These are phyloP conservation scores for Pseudogymnoascus sp. DNA, from an alignment of 2,329 filamentous ascomycete genomes.

Conservation along the genomic window DNA sequence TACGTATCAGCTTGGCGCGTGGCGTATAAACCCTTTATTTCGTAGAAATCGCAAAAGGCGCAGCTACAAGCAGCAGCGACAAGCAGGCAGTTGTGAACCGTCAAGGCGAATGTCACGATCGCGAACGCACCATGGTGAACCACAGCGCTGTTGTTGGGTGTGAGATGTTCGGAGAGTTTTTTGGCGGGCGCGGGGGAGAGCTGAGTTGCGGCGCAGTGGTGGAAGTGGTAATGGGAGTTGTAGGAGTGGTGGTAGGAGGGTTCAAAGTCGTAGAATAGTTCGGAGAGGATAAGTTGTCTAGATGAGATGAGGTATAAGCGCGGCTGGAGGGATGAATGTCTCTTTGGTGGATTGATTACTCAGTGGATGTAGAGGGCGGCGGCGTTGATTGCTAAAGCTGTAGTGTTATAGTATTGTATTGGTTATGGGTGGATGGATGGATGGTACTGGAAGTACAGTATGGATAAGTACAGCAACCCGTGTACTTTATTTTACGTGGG, in stretches of 20 bases:
- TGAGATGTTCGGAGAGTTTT: not conserved
- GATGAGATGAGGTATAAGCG: not conserved
- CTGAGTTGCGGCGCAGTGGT: not conserved
- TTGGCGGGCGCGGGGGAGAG: not conserved
- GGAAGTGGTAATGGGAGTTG: not conserved
- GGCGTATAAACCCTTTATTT: not conserved
- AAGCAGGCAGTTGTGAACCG: not conserved
- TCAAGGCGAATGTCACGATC: conserved; percentile 7
- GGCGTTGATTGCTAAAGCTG: conserved; percentile 4
- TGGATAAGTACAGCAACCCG: not conserved
- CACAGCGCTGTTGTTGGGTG: not conserved
- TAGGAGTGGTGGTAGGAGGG: not conserved
- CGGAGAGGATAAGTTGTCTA: not conserved
- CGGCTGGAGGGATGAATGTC: not conserved
- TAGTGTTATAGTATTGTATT: not conserved
- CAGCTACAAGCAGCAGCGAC: not conserved
- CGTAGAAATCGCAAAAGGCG: not conserved
- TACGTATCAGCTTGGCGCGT: not conserved
- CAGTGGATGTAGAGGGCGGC: not conserved
- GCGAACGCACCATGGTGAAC: conserved; percentile 3
- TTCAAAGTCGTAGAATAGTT: not conserved
- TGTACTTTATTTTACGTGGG: not conserved
- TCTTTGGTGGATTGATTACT: not conserved
- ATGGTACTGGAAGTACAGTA: not conserved
- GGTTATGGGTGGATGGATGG: not conserved